A percentile compares a stretch with the other conserved stretches of the same genome.
These are phyloP conservation scores for Chionographis japonica DNA, from an alignment of 106 monocot species.

Conservation along the genomic window DNA sequence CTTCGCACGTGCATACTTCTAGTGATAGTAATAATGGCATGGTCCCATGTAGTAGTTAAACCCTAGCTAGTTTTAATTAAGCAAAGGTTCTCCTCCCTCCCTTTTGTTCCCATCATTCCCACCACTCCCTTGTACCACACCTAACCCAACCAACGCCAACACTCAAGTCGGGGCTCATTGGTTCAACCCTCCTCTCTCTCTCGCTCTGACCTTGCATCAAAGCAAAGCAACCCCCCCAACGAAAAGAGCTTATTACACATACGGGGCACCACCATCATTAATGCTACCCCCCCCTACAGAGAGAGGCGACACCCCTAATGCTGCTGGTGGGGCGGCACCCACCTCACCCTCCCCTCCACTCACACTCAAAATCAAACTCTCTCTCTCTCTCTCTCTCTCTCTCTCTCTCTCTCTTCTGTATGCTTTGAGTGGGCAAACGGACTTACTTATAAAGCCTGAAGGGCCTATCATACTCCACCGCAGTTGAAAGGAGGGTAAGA, in stretches of 20 bases:
- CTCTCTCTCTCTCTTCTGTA: conserved; percentile 1
- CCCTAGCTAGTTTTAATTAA: not conserved
- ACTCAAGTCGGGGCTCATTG: conserved; percentile 10
- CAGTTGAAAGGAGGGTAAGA: not conserved
- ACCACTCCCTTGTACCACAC: conserved; percentile 16
- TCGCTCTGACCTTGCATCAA: conserved; percentile 45
- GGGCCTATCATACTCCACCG: not conserved
- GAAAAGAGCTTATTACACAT: not conserved
- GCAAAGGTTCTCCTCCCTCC: not conserved
- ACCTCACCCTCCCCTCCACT: conserved; percentile 15
- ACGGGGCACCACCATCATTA: conserved; percentile 12
- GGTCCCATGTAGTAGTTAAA: too few species aligned
- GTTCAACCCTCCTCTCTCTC: conserved; percentile 5
- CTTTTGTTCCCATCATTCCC: conserved; percentile 3
- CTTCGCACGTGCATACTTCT: too few species aligned
- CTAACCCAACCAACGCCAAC: conserved; percentile 21
- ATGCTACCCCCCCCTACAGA: not conserved
- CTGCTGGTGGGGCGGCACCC: not conserved
- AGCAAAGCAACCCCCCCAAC: conserved; percentile 23
- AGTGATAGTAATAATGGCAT: too few species aligned
- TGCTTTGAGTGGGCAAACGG: conserved; percentile 6
- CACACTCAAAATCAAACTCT: conserved; percentile 22
- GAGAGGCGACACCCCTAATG: not conserved
- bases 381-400: conserved; percentile 8
- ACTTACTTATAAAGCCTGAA: conserved; percentile 5